Percentiles rank a stretch among this genome's conserved stretches.
phyloP scores from a whole-genome alignment of 2,329 filamentous ascomycete species.

The Plectosphaerella plurivora region DNA sequence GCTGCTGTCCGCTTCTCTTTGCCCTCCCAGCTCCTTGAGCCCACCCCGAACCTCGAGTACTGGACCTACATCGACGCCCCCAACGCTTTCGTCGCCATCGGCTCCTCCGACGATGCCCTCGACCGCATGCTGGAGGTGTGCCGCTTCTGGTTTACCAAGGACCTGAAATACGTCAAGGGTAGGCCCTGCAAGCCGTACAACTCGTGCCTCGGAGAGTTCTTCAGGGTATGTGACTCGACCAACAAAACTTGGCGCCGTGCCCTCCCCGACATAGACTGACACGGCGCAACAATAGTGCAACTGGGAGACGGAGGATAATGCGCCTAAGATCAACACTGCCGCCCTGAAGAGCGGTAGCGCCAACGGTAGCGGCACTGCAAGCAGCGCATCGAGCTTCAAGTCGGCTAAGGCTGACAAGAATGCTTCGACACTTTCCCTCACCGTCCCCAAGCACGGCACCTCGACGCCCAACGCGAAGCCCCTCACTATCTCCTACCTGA shows the following conservation, averaged over 20 bases:
- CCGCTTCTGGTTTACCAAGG: conserved; percentile 98
- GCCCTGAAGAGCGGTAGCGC: conserved; percentile 24
- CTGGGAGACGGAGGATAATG: conserved; percentile 84
- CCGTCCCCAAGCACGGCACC: conserved; percentile 44
- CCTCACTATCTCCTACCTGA: conserved; percentile 89
- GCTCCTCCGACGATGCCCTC: conserved; percentile 84
- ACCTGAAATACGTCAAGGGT: conserved; percentile 97
- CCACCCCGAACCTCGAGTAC: conserved; percentile 95
- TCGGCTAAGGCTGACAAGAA: conserved; percentile 36
- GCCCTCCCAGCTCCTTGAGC: conserved; percentile 91
- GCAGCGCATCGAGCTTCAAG: conserved; percentile 43
- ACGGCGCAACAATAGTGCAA: conserved; percentile 61
- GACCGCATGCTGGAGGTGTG: conserved; percentile 93
- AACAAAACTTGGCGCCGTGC: background rate
- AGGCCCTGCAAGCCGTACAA: conserved; percentile 99
- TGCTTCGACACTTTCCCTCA: conserved; percentile 41
- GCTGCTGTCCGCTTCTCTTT: conserved; percentile 94
- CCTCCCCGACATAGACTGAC: conserved; percentile 9
- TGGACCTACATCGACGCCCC: conserved; percentile 98
- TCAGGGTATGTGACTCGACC: conserved; percentile 59
- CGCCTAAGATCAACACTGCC: conserved; percentile 57
- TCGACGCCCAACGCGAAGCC: conserved; percentile 37
- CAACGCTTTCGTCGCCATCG: conserved; percentile 78
- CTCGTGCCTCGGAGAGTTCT: conserved; percentile 94
- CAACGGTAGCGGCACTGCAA: conserved; percentile 29